Percentiles rank a stretch among this genome's conserved stretches.
phyloP scores from a whole-genome alignment of 345 rosid genomes.

The Hypericum androsaemum region DNA sequence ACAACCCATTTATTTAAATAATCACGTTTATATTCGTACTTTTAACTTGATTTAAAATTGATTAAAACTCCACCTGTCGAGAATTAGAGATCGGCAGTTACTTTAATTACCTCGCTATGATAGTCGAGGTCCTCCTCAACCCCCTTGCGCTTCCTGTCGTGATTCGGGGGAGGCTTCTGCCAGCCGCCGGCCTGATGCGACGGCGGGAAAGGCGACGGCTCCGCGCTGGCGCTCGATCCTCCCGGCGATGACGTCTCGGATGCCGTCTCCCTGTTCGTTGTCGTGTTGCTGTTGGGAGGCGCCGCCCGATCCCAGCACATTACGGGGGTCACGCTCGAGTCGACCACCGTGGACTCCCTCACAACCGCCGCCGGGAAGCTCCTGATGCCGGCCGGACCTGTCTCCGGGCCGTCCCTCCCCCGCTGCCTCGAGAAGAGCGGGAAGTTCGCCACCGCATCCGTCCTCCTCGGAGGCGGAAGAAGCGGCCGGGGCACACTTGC shows the following conservation, averaged over 20 bases:
- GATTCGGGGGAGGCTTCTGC: constrained; percentile 27
- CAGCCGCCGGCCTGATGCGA: no score
- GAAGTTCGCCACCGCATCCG: constrained; percentile 43
- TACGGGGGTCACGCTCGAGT: constrained; percentile 17
- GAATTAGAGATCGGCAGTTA: no score
- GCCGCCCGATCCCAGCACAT: no score
- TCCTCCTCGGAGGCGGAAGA: constrained; percentile 29
- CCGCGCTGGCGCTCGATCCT: constrained; percentile 47
- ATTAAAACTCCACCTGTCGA: no score
- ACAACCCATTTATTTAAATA: neutral
- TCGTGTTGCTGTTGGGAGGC: neutral
- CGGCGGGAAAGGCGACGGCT: constrained; percentile 28
- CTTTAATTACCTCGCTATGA: constrained; percentile 49
- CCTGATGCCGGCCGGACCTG: constrained; percentile 24
- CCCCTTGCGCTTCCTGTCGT: constrained; percentile 60
- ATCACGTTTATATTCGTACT: no score
- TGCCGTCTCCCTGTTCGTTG: constrained; percentile 29
- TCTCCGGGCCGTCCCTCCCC: constrained; percentile 4
- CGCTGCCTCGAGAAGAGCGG: constrained; percentile 39
- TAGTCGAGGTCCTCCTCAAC: constrained; percentile 46
- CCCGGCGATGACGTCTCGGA: constrained; percentile 40
- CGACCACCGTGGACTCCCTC: constrained; percentile 14
- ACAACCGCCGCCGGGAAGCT: constrained; percentile 34
- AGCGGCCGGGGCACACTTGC: constrained; percentile 31
- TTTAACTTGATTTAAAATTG: no score